Evolutionary conservation across 2,329 filamentous ascomycete genomes (phyloP).

Genomic region (Fusarium succisae): DNA sequence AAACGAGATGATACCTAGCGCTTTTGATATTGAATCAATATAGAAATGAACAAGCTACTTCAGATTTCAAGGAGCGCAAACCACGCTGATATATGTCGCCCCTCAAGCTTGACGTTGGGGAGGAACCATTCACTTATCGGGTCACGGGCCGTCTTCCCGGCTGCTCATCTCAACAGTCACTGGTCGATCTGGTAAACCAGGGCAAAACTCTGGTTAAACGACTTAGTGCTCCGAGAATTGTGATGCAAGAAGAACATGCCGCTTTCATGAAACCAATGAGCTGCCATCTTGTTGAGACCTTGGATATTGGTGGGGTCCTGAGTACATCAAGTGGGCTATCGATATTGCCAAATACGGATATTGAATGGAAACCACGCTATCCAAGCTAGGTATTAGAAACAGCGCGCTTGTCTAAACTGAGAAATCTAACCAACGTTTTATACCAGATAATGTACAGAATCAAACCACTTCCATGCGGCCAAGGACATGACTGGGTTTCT

Average conservation of each 20-base stretch:
- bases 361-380: neutral
- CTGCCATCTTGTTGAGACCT: rapidly evolving
- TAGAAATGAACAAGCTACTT: rapidly evolving
- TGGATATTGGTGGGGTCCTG: neutral
- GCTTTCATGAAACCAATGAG: neutral
- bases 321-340: neutral
- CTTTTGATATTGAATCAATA: rapidly evolving
- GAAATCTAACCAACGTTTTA: neutral
- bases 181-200: neutral
- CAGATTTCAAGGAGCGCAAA: neutral
- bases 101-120: neutral
- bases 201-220: neutral
- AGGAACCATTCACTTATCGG: neutral
- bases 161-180: rapidly evolving
- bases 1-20: rapidly evolving
- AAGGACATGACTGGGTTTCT: neutral
- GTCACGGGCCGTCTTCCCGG: neutral
- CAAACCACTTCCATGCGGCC: neutral
- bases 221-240: rapidly evolving
- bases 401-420: neutral
- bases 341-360: neutral
- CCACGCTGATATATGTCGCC: neutral
- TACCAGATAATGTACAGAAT: neutral
- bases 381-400: neutral
- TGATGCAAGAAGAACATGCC: no score